These are phyloP conservation scores for Hansfordia pulvinata DNA, from an alignment of 2,329 filamentous ascomycete species.

Conservation along the genomic window DNA sequence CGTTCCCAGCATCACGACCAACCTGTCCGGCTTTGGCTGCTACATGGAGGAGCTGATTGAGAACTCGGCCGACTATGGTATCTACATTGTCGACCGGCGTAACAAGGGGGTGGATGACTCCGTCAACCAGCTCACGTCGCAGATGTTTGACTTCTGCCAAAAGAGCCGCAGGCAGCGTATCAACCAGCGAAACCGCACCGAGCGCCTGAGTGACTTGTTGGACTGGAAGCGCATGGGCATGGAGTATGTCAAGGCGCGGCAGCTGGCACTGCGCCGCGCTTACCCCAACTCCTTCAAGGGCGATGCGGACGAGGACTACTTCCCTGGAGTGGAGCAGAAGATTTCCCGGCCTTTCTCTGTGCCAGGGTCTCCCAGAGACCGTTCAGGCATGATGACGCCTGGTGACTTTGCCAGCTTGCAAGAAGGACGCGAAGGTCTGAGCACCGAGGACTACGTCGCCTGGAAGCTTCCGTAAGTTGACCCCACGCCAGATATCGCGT, in stretches of 20 bases:
- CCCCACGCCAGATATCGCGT: background rate
- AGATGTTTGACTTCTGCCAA: slow-evolving; percentile 86
- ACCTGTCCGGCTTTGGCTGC: slow-evolving; percentile 93
- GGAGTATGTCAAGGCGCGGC: slow-evolving; percentile 96
- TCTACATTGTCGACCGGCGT: slow-evolving; percentile 95
- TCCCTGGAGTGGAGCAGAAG: slow-evolving; percentile 87
- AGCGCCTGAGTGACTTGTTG: slow-evolving; percentile 83
- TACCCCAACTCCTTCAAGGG: slow-evolving; percentile 78
- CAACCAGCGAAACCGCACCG: slow-evolving; percentile 95
- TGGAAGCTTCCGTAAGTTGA: slow-evolving; percentile 91
- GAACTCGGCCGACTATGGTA: slow-evolving; percentile 94
- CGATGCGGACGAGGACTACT: slow-evolving; percentile 78
- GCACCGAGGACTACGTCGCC: slow-evolving; percentile 92
- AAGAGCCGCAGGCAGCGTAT: slow-evolving; percentile 96
- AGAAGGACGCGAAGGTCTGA: slow-evolving; percentile 84
- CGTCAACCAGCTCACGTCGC: slow-evolving; percentile 83
- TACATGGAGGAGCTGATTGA: slow-evolving; percentile 99
- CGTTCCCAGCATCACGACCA: slow-evolving; percentile 95
- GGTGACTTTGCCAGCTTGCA: slow-evolving; percentile 95
- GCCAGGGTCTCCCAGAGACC: slow-evolving; percentile 81
- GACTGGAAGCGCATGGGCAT: slow-evolving; percentile 99
- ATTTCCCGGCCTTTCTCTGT: slow-evolving; percentile 89
- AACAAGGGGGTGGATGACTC: slow-evolving; percentile 95
- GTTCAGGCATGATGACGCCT: slow-evolving; percentile 96
- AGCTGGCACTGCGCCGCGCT: slow-evolving; percentile 79